Evolutionary conservation across 495 filamentous ascomycete genomes (phyloP), one percentile per base, ranked within the genome.

Genomic region (Penicillium canariense): DNA sequence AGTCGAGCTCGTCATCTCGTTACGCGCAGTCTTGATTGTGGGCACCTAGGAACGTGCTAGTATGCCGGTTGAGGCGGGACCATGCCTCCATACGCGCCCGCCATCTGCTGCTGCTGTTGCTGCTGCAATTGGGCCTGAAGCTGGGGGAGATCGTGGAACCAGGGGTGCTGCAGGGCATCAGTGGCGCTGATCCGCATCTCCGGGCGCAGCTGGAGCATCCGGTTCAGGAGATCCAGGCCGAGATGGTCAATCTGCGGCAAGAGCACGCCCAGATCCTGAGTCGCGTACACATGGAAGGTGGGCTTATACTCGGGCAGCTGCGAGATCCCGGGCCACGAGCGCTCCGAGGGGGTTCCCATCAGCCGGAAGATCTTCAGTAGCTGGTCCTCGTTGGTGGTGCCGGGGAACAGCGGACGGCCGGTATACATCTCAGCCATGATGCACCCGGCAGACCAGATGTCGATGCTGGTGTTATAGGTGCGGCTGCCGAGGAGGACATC

Each of bases 351-450:
- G 1, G 92, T 97, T 31, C 92, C 92, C 92, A 97, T 97, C 45
- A 97, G 86, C 25, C 92, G 87, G 82, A 96, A 97, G 70, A 97
- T 97, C 63, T 95, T 91, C 52, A 91, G 78, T 48, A 96, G 84
- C 68, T 97, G 92, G 71, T 97, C 92, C 68, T 97, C 92, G 68
- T 97, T 97, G 18, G 92, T 95, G 1, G 92, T 97, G 35, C 92
- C 92, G 0, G 92, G 92, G 75, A 97, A 97, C 11, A 97, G 79
- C 0, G 92, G 92, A 3, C 93, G 84, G 11, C 92, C 93, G 0
- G 91, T 95, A 71, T 90, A 96, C 88, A 97, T 94, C 74, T 97
- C 92, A 11, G 92, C 93, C 92, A 97, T 97, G 77, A 97, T 97
- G 69, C 92, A 97, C 34, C 92, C 92, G 12, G 92, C 92, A 17